phyloP scores from a whole-genome alignment of 2,329 filamentous ascomycete species.

The Arthrobotrys megalospora region DNA sequence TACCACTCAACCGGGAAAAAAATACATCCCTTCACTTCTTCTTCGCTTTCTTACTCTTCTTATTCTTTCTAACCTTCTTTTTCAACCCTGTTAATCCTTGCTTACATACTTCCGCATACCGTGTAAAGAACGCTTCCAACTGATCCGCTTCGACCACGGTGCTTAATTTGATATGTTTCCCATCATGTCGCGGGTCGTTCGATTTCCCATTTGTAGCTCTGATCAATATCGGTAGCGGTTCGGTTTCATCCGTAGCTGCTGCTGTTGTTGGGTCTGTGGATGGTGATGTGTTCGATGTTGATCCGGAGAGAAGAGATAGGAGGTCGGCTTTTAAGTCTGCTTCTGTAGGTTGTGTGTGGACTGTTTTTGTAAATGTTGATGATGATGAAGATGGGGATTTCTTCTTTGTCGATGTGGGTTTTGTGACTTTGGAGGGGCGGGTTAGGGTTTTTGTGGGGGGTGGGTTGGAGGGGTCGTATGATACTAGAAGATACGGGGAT shows the following conservation, averaged over 20 bases:
- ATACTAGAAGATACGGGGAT: constrained; percentile 66
- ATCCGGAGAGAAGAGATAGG: constrained; percentile 65
- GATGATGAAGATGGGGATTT: constrained; percentile 62
- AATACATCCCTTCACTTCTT: constrained; percentile 74
- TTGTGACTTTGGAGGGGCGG: constrained; percentile 65
- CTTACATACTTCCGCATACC: constrained; percentile 93
- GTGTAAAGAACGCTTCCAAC: constrained; percentile 83
- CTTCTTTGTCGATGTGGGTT: constrained; percentile 64
- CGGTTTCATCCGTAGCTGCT: constrained; percentile 65
- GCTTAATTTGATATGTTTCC: constrained; percentile 81
- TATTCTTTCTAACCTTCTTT: constrained; percentile 91
- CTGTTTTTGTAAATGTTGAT: constrained; percentile 48
- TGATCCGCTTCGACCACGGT: constrained; percentile 84
- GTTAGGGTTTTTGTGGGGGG: constrained; percentile 45
- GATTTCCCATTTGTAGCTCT: constrained; percentile 86
- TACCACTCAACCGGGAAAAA: neutral
- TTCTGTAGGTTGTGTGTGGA: constrained; percentile 68
- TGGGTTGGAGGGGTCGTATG: constrained; percentile 56
- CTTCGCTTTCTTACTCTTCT: constrained; percentile 83
- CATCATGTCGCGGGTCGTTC: constrained; percentile 68
- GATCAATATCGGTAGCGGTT: constrained; percentile 77
- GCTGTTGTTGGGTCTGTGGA: neutral
- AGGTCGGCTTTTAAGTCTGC: constrained; percentile 75
- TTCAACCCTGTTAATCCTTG: constrained; percentile 88
- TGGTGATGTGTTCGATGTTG: neutral